Evolutionary conservation across 768 basidiomycete species (phyloP).

Genomic region (Ramaria rubella): DNA sequence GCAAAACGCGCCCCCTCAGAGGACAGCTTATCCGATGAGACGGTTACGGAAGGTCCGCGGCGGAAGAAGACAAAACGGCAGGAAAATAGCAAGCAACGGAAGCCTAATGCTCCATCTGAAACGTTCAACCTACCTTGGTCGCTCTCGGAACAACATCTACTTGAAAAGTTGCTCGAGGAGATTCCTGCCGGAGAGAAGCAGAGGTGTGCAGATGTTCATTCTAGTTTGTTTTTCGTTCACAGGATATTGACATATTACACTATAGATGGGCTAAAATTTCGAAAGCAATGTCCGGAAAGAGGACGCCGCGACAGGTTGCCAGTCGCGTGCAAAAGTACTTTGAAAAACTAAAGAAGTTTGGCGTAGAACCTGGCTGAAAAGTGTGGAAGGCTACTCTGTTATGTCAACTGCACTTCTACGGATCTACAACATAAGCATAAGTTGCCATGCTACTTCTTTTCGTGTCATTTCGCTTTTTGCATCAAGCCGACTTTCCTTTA

Average conservation of each 20-base stretch:
- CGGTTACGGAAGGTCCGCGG: neutral
- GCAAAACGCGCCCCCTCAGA: neutral
- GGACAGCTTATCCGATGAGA: neutral
- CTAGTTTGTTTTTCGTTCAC: neutral
- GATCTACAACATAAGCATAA: too few species aligned
- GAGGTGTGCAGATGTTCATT: conserved; percentile 38
- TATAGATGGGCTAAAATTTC: conserved; percentile 77
- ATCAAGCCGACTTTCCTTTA: neutral
- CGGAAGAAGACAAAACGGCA: conserved; percentile 1
- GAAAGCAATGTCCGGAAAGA: conserved; percentile 65
- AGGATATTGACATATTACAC: conserved; percentile 7
- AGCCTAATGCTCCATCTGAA: conserved; percentile 40
- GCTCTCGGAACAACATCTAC: conserved; percentile 64
- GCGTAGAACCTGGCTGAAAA: conserved; percentile 33
- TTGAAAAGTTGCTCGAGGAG: conserved; percentile 67
- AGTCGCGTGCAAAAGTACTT: conserved; percentile 86
- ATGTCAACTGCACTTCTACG: too few species aligned
- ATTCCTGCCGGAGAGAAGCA: conserved; percentile 74
- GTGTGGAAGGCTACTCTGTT: neutral
- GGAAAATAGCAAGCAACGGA: conserved; percentile 21
- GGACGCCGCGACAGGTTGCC: conserved; percentile 81
- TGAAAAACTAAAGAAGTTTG: conserved; percentile 74
- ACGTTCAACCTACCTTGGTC: conserved; percentile 85
- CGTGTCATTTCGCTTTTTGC: too few species aligned
- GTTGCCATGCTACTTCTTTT: too few species aligned